A percentile compares a stretch with the other conserved stretches of the same genome.
Evolutionary conservation across 163 green algal genomes (phyloP).

Genomic region (Chloromonas sp.): DNA sequence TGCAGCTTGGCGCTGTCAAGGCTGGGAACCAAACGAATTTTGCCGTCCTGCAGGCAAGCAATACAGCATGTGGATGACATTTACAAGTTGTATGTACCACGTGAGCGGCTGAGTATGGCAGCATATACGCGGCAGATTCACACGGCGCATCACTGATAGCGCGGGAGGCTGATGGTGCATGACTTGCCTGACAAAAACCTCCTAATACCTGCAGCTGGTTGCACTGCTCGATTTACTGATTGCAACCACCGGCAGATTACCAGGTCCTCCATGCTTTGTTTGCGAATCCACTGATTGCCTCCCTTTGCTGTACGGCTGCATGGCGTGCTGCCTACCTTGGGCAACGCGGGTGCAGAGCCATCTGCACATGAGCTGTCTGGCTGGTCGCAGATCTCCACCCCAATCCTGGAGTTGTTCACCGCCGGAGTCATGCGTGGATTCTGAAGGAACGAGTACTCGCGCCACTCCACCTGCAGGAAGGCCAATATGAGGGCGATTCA

Average conservation of each 20-base stretch:
- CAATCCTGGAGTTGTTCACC: conserved; percentile 22
- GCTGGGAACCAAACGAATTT: conserved; percentile 4
- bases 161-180: too few relatives aligned
- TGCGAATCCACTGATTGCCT: neutral
- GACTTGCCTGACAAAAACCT: too few relatives aligned
- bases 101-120: too few relatives aligned
- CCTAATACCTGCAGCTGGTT: too few relatives aligned
- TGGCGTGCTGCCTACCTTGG: too few relatives aligned
- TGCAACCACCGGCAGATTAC: too few relatives aligned
- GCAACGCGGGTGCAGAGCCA: conserved; percentile 4
- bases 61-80: neutral
- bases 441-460: conserved; percentile 36
- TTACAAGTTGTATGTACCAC: too few relatives aligned
- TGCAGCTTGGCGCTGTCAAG: conserved; percentile 12
- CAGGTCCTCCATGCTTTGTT: too few relatives aligned
- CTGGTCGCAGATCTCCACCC: conserved; percentile 18
- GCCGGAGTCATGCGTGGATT: conserved; percentile 21
- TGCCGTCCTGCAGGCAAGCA: conserved; percentile 9
- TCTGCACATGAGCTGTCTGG: conserved; percentile 8
- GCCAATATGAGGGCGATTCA: too few relatives aligned
- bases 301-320: conserved; percentile 9
- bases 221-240: too few relatives aligned
- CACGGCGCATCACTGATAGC: too few relatives aligned
- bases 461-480: conserved; percentile 19
- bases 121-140: too few relatives aligned